phyloP scores from a whole-genome alignment of 768 basidiomycete species.

The Agrocybe praecox region DNA sequence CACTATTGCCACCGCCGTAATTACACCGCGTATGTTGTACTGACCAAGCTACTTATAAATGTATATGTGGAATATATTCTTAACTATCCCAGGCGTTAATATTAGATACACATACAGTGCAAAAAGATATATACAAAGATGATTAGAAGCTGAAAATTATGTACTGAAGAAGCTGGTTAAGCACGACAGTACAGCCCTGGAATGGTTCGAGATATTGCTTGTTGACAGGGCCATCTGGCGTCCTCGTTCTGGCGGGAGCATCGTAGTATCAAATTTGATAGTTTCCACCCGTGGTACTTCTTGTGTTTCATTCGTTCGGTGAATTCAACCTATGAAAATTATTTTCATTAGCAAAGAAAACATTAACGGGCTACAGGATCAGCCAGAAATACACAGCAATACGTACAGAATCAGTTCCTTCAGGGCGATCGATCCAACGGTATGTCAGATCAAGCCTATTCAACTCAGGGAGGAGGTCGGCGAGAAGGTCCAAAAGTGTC shows the following conservation, averaged over 20 bases:
- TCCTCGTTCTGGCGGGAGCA: conserved; percentile 11
- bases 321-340: not conserved
- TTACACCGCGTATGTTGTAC: no score
- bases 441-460: conserved; percentile 20
- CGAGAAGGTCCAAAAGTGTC: conserved; percentile 13
- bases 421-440: conserved; percentile 14
- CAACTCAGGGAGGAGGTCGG: conserved; percentile 13
- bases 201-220: conserved; percentile 5
- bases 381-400: not conserved
- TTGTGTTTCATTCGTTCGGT: conserved; percentile 2
- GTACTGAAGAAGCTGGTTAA: no score
- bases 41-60: no score
- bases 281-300: conserved; percentile 10
- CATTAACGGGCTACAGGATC: not conserved
- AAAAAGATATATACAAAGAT: no score
- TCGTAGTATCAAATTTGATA: conserved; percentile 10
- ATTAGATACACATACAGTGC: no score
- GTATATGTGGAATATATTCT: no score
- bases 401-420: conserved; percentile 11
- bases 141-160: no score
- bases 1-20: no score
- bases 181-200: not conserved
- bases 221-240: conserved; percentile 13
- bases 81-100: no score
- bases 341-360: not conserved